Evolutionary conservation across 352 stramenopile genomes (phyloP), one percentile per base, ranked within the genome.

Genomic region (Phytophthora citrophthora): DNA sequence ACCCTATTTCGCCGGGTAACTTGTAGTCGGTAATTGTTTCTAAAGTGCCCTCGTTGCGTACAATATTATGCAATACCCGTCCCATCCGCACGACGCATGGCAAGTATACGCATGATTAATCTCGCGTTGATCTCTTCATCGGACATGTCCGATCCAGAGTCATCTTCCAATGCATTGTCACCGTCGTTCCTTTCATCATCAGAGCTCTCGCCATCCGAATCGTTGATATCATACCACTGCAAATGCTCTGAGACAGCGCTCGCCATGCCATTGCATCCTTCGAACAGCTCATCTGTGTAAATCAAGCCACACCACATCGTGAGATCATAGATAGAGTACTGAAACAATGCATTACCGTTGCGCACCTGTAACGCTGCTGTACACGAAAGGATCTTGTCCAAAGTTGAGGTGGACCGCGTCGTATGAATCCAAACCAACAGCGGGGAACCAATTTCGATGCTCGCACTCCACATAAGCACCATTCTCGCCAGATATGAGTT

Each of bases 341-440:
- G 9, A 4, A 3, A 29, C 36, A 20, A 41, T 27, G 16, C 40
- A 31, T 41, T 41, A 9, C 15, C 23, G 23, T 32, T 32, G 31
- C 43, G 24, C 62, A 76, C 68, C 68, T 65, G 57, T 47, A 23
- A 76, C 59, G 26, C 44, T 38, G 24, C 31, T 59, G 43, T 72
- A 70, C 16, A 64, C 58, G 34, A 95, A 95, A 2, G 90, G 86
- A 38, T 90, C 80, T 54, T 90, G 83, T 0, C 89, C 88, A 73
- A 93, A 95, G 66, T 97, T 97, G 29, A 95, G 70, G 24, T 93
- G 85, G 18, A 97, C 68, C 3, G 74, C 75, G 41, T 93, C 82
- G 27, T 86, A 75, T 8, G 85, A 92, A 58, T 97, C 90, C n/a
- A 97, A 20, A 1, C 90, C 90, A 11, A 97, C 85, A 4, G 90